Base-by-base conservation (phyloP, 768 basidiomycete genomes). In the Galerina marginata region DNA sequence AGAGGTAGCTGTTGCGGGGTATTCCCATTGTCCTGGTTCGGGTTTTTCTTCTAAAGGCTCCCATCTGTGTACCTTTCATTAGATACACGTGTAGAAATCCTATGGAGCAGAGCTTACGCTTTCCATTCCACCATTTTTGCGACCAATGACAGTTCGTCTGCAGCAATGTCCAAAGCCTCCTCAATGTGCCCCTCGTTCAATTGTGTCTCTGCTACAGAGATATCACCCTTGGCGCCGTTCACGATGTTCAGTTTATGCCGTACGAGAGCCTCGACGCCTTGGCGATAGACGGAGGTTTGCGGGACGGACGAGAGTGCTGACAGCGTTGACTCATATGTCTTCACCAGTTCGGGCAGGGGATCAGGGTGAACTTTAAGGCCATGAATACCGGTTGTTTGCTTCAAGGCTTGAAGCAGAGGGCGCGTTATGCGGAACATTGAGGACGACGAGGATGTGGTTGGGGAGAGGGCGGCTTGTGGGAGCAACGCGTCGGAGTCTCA, bases 101-200 rank as follows among this genome's bases (percentile, higher is more conserved):
- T 9, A 12, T 40, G 10, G 29, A 50, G 51, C 29, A 54, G 16
- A n/a, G 90, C 95, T 74, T 74, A 98, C 96, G 92, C 86, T 79
- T 96, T 96, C 95, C 94, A 99, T 71, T 95, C 90, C n/a, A 89
- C 70, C 90, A 97, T 92, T 76, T 92, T 92, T 36, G 79, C 79
- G 4, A 82, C 92, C 40, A 98, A 80, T 56, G 78, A 79, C 57
- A 93, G 79, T 75, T 99, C 96, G 69, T 91, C 91, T 65, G 87
- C 77, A 10, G 95, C 96, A 74, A 92, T 86, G 65, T 86, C 83
- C 67, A 99, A 68, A 37, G 91, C 84, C 74, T 94, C 83, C 79
- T 99, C 96, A 44, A 97, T 92, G 67, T 93, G 87, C 0, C 94
- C 93, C 72, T 92, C 92, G 51, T 89, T 84, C 42, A 98, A 72